phyloP scores from a whole-genome alignment of 1,284 basidiomycete species.

The Inonotus hispidus region DNA sequence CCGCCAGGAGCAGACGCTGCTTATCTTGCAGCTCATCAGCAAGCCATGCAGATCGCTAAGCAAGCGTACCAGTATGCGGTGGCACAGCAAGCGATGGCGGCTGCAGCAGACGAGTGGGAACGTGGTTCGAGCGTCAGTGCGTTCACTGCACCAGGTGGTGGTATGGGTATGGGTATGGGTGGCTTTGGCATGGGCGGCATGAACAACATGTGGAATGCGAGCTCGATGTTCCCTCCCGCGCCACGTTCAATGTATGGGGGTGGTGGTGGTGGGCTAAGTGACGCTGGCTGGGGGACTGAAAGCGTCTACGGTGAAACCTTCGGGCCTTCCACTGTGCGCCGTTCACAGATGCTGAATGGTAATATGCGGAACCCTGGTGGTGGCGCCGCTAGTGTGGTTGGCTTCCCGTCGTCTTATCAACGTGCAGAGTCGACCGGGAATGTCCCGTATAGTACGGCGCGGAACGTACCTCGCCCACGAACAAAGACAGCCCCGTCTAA shows the following conservation, averaged over 20 bases:
- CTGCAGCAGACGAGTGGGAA: conserved; percentile 82
- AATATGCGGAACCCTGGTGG: conserved; percentile 32
- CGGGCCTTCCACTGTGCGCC: conserved; percentile 37
- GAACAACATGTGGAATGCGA: conserved; percentile 33
- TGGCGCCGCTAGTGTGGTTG: conserved; percentile 20
- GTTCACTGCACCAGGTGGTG: conserved; percentile 36
- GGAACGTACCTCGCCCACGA: conserved; percentile 34
- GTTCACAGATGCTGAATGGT: conserved; percentile 24
- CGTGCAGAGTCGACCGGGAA: conserved; percentile 14
- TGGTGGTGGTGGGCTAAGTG: conserved; percentile 43
- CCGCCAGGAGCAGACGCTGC: conserved; percentile 42
- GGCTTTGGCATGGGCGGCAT: conserved; percentile 32
- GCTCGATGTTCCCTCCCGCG: conserved; percentile 43
- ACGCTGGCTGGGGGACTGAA: conserved; percentile 55
- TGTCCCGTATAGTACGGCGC: conserved; percentile 1
- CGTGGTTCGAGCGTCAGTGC: conserved; percentile 56
- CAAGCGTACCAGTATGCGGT: conserved; percentile 82
- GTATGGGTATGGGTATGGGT: conserved; percentile 27
- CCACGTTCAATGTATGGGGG: conserved; percentile 54
- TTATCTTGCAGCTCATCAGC: conserved; percentile 69
- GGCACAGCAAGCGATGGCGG: conserved; percentile 78
- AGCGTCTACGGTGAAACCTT: conserved; percentile 66
- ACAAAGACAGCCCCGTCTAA: conserved; percentile 53
- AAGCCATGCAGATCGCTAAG: conserved; percentile 75
- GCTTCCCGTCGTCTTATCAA: conserved; percentile 10